Base-by-base conservation (phyloP, 257 asterid genomes). In the Solanum lycopersicoides region DNA sequence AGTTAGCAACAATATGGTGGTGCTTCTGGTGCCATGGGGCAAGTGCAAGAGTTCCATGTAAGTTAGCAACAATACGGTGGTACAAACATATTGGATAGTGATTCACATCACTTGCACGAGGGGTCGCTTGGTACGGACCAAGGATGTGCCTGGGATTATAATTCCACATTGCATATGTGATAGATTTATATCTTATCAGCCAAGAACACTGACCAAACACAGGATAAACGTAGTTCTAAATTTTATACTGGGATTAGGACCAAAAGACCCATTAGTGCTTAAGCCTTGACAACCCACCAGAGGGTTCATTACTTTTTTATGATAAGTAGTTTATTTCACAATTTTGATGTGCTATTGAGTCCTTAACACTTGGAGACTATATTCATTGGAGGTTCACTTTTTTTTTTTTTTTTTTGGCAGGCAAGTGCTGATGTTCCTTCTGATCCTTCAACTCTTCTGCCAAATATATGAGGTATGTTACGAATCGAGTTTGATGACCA, bases 361-460 rank as follows among this genome's bases (percentile, higher is more conserved):
- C 68, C 25, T 84, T 18, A 18, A 25, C 23, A 20, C 30, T 74
- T 47, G 47, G 30, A 66, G 14, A 83, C 18, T 74, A 35, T 32
- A 65, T 75, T 44, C 30, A 60, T 41, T 63, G 84, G 87, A 74
- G 23, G 88, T 86, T 86, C 14, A 60, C 25, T 53, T 11, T 39
- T 41, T 35, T 68, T 68, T 30, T 18, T 3, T 30, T 59, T 63
- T 65, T 74, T 75, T 91, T 87, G 56, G 87, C 95, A 95, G 97
- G 95, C 95, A 85, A 94, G 93, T 89, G 69, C 91, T 13, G 94
- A 92, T 82, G 89, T 88, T 69, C 92, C 94, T 12, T 89, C 94
- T 84, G 96, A 92, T 87, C 95, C 95, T 74, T 85, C 90, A 92
- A 94, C 97, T 25, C 42, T 91, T 90, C 91, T 95, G 41, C 98